A percentile compares a stretch with the other conserved stretches of the same genome.
Evolutionary conservation across 1,284 basidiomycete species (phyloP).

Genomic region (Leccinum angustisporum): DNA sequence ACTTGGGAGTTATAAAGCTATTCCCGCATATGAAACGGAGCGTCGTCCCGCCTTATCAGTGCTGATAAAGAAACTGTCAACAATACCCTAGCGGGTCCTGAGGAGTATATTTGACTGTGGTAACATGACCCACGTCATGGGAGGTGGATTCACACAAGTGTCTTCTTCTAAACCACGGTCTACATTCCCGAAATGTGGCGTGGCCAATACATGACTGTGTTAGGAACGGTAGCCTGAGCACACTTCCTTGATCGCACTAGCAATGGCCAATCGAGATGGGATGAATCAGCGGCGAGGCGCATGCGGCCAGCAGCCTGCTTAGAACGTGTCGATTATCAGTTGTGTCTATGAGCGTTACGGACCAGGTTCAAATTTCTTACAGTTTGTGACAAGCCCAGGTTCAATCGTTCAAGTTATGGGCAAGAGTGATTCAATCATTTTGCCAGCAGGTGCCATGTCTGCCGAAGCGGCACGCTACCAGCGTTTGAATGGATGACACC

Average conservation of each 20-base stretch:
- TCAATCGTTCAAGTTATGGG: neutral
- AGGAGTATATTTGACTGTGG: conserved; percentile 7
- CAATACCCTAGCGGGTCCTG: neutral
- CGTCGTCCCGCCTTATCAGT: conserved; percentile 11
- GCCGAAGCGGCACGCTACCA: too few species aligned
- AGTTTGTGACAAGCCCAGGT: neutral
- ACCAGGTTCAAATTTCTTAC: neutral
- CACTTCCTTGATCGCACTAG: neutral
- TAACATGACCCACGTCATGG: conserved; percentile 16
- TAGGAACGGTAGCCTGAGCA: neutral
- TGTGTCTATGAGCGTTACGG: neutral
- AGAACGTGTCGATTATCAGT: neutral
- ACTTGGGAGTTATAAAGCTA: conserved; percentile 10
- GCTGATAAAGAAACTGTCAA: conserved; percentile 10
- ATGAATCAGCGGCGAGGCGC: neutral
- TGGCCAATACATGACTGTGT: neutral
- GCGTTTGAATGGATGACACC: too few species aligned
- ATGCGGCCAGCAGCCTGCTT: neutral
- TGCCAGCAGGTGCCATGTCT: too few species aligned
- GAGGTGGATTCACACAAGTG: conserved; percentile 5
- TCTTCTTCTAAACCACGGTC: neutral
- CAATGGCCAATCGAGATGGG: neutral
- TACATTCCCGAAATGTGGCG: neutral
- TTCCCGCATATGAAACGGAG: conserved; percentile 5
- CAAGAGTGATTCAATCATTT: too few species aligned